Conservation (phyloP, 805 yeast genomes). For the Monosporozyma yasuniensis region DNA sequence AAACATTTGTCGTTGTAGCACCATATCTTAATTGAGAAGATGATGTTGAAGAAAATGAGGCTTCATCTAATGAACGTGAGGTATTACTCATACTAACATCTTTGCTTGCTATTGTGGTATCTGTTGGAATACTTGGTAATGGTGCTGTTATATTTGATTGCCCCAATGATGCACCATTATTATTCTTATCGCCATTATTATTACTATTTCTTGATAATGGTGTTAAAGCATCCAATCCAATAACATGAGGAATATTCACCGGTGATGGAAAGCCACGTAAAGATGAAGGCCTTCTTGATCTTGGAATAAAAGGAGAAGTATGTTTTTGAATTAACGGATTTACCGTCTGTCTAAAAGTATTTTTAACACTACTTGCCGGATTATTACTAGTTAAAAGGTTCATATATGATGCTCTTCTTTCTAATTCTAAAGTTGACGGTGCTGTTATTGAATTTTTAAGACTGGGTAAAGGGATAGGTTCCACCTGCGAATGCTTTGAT, state of each 20-base stretch:
- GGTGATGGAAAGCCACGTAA: not conserved
- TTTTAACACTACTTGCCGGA: not conserved
- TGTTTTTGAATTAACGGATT: not conserved
- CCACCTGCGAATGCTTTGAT: conserved; percentile 29
- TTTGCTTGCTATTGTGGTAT: not conserved
- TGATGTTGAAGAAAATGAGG: not conserved
- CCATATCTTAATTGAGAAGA: not conserved
- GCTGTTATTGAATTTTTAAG: conserved; percentile 10
- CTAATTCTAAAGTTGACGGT: conserved; percentile 10
- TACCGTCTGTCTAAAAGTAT: not conserved
- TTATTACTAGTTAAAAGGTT: not conserved
- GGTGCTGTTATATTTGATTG: not conserved
- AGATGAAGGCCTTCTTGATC: conserved; percentile 1
- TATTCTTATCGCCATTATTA: not conserved
- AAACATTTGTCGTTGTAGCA: not conserved
- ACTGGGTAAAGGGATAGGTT: conserved; percentile 32
- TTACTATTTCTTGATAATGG: not conserved
- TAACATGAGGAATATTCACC: not conserved
- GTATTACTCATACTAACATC: not conserved
- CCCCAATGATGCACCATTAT: not conserved
- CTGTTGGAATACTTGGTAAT: not conserved
- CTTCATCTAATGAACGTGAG: not conserved
- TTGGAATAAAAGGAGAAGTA: not conserved
- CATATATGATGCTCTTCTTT: conserved; percentile 10
- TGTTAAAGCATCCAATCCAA: not conserved